Evolutionary conservation across 148 eudicot genomes (phyloP).

Genomic region (Chenopodium quinoa): DNA sequence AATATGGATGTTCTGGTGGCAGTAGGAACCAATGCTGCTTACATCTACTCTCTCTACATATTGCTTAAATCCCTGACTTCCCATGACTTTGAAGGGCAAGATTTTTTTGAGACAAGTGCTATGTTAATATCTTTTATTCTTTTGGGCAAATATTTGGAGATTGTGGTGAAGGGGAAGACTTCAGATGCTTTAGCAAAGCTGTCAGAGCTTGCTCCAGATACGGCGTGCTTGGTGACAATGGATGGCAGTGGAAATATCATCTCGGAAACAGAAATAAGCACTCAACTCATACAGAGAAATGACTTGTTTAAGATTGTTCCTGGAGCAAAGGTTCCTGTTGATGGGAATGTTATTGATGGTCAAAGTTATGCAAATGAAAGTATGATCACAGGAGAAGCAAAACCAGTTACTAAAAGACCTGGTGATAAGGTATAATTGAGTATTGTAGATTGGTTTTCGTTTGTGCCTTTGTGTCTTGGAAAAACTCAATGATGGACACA

Average conservation of each 20-base stretch:
- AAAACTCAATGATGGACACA: conserved; percentile 3
- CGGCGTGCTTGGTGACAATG: conserved; percentile 62
- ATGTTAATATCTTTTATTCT: conserved; percentile 97
- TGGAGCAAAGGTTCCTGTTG: conserved; percentile 89
- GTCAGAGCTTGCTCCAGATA: conserved; percentile 89
- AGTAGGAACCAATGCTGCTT: conserved; percentile 97
- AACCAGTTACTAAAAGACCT: conserved; percentile 75
- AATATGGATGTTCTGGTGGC: conserved; percentile 99
- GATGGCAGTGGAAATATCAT: conserved; percentile 68
- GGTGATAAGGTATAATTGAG: conserved; percentile 70
- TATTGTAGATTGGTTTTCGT: background rate
- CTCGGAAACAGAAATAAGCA: conserved; percentile 76
- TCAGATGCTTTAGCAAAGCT: conserved; percentile 94
- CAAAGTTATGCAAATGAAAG: conserved; percentile 96
- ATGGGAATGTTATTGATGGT: conserved; percentile 81
- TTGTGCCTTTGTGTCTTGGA: conserved; percentile 12
- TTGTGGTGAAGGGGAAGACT: conserved; percentile 94
- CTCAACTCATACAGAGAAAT: conserved; percentile 78
- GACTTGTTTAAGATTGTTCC: conserved; percentile 91
- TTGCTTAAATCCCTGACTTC: conserved; percentile 63
- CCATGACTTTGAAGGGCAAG: conserved; percentile 70
- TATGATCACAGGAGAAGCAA: conserved; percentile 97
- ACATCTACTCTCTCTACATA: conserved; percentile 79
- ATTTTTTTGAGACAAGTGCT: conserved; percentile 96
- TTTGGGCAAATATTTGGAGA: conserved; percentile 90